Percentiles rank a stretch among this genome's conserved stretches.
Conservation (phyloP, 169 alveolate genomes). For the Eimeria tenella region DNA sequence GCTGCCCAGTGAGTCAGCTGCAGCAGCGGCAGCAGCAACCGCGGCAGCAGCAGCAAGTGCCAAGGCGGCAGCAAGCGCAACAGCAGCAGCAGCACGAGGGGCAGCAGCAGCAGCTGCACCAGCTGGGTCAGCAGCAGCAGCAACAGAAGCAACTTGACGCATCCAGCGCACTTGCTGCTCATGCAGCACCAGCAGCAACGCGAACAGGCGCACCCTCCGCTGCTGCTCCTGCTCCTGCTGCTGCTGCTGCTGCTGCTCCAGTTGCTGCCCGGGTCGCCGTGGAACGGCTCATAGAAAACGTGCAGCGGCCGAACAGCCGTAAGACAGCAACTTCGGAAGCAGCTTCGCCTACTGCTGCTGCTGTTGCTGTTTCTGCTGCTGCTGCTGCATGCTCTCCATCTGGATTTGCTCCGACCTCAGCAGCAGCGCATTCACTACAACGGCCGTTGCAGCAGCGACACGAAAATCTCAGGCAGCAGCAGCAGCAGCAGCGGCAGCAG, state of each 20-base stretch:
- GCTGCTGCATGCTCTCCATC: not conserved
- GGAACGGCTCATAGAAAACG: not conserved
- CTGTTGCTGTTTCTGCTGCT: not conserved
- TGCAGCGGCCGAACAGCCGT: too few species aligned
- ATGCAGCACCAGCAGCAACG: not conserved
- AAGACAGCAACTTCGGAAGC: not conserved
- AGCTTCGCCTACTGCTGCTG: not conserved
- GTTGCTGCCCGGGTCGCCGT: not conserved
- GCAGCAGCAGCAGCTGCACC: not conserved
- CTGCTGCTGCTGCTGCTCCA: not conserved
- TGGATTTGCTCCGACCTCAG: not conserved
- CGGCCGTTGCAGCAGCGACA: not conserved
- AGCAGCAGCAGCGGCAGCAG: not conserved
- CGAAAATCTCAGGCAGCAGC: not conserved
- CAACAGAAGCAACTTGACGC: not conserved
- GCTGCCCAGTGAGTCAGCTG: not conserved
- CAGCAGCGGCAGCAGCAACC: conserved; percentile 16
- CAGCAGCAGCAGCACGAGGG: not conserved
- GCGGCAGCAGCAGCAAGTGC: not conserved
- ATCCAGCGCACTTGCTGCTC: not conserved
- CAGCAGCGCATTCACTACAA: not conserved
- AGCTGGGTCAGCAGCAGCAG: not conserved
- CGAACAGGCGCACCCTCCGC: not conserved
- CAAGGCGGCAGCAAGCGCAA: not conserved
- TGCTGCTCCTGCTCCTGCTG: conserved; percentile 1